Base-by-base conservation (phyloP, 106 monocot genomes). In the Platanthera zijinensis region DNA sequence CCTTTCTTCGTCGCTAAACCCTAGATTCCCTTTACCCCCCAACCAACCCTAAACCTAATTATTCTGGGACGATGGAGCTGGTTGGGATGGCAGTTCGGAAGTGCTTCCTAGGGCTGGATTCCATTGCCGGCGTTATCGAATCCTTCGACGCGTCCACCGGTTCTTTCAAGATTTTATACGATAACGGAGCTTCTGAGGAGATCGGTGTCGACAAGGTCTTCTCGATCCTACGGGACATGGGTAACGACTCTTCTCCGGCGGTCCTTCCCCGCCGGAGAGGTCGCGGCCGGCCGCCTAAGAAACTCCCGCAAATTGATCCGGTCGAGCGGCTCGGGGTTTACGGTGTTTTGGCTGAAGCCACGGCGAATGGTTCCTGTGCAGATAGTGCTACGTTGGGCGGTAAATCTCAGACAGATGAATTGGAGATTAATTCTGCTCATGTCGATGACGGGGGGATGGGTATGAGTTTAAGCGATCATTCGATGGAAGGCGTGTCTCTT, bases 101-200 rank as follows among this genome's bases (percentile, higher is more conserved):
- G 70, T 72, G 10, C 12, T 90, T 90, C 48, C 53, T 74, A 32
- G 85, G 87, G 50, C 85, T 82, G 48, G 93, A 90, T 22, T 53
- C 76, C 10, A 86, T 80, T 80, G n/a, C 80, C 30, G 90, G 92
- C 52, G 83, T 87, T 18, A 82, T 87, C 25, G 76, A 82, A 73
- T 86, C 92, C 50, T 86, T 82, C 76, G 87, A 89, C 57, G 72
- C 80, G 1, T 51, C 79, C 19, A 53, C 82, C 30, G 90, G 92
- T 15, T 86, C 57, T 73, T 86, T 82, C 64, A 80, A 59, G 70
- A 80, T 90, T 22, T 19, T 69, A 18, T 90, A 85, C 76, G 90
- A 84, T 78, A 87, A 90, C 74, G 85, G 89, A 7, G 87, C 84
- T 75, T 84, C 84, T 3, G 89, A 89, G 53, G 90, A 87, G 77